Percentiles rank a stretch among this genome's conserved stretches.
Conservation (phyloP, 1,284 basidiomycete species). For the Chondrostereum purpureum region DNA sequence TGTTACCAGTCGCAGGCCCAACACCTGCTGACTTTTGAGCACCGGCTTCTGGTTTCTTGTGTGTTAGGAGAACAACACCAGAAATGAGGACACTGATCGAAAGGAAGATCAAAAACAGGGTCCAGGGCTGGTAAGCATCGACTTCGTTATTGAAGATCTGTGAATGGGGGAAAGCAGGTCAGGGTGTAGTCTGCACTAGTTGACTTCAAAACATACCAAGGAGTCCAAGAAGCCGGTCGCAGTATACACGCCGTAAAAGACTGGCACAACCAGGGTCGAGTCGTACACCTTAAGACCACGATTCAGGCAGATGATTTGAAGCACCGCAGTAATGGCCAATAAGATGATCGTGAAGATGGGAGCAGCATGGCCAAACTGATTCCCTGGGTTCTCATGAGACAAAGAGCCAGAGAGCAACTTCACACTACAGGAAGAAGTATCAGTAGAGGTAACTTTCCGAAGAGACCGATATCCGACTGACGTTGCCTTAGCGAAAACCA, state of each 20-base stretch:
- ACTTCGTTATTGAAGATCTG: slow-evolving; percentile 77
- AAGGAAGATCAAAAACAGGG: slow-evolving; percentile 78
- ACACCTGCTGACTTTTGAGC: slow-evolving; percentile 14
- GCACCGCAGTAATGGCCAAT: slow-evolving; percentile 72
- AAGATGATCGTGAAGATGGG: slow-evolving; percentile 81
- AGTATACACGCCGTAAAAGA: slow-evolving; percentile 70
- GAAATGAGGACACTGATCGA: slow-evolving; percentile 81
- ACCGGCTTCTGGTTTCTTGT: slow-evolving; percentile 69
- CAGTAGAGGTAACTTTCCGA: slow-evolving; percentile 7
- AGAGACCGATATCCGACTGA: slow-evolving; percentile 31
- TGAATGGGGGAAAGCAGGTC: background rate
- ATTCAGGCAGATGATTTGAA: slow-evolving; percentile 89
- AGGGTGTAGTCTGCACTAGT: background rate
- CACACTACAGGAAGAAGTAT: slow-evolving; percentile 39
- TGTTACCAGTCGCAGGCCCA: slow-evolving; percentile 10
- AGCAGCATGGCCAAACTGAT: slow-evolving; percentile 77
- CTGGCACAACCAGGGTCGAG: slow-evolving; percentile 70
- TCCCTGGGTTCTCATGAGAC: slow-evolving; percentile 73
- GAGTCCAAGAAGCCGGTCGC: slow-evolving; percentile 44
- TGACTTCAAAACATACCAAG: slow-evolving; percentile 14
- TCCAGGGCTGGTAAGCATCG: slow-evolving; percentile 78
- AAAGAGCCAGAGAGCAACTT: slow-evolving; percentile 70
- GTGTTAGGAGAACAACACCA: slow-evolving; percentile 80
- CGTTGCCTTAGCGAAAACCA: slow-evolving; percentile 90
- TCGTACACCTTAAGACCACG: slow-evolving; percentile 78